Evolutionary conservation across 1,139 yeast species (phyloP), one percentile per base, ranked within the genome.

Genomic region (Scheffersomyces stambukii): DNA sequence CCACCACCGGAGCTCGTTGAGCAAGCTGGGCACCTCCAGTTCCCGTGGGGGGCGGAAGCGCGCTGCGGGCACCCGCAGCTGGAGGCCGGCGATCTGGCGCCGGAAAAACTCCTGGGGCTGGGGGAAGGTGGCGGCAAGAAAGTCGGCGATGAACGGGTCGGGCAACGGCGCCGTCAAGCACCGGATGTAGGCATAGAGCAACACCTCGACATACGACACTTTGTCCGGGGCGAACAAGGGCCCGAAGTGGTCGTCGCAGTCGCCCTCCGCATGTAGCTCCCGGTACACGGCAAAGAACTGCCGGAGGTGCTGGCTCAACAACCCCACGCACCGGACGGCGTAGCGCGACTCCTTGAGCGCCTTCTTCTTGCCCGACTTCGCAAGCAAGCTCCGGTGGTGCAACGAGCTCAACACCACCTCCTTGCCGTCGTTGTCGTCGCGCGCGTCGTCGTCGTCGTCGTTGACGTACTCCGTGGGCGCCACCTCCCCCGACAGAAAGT

Each of bases 261-360:
- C 23, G 13, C 6, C 13, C 18, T 24, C 36, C 5, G 24, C 37
- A 12, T 40, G 38, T 4, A 42, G 19, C 25, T 41, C 56, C 8
- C 31, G 21, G 28, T 43, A 47, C 4, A 58, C 29, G 8, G 45
- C 40, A 5, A 41, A 28, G 4, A 70, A 41, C 5, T 52, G 48
- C 4, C 45, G 48, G 15, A 70, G 43, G 23, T 56, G 55, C 11
- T 49, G 51, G 23, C 61, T 59, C 13, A 73, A 50, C 16, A 65
- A 48, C 13, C 62, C 52, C 38, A 79, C 46, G 33, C 82, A 74
- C 37, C 60, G 63, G 51, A 79, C 58, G 19, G 76, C 67, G 32
- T 70, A 69, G 33, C 67, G 60, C 3, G 80, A 61, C 40, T 73
- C 77, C 41, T 67, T 64, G 29, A 75, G 38, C 2, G 61, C 50